These are phyloP conservation scores for Plasmodium relictum DNA, from an alignment of 169 alveolate genomes.

Conservation along the genomic window DNA sequence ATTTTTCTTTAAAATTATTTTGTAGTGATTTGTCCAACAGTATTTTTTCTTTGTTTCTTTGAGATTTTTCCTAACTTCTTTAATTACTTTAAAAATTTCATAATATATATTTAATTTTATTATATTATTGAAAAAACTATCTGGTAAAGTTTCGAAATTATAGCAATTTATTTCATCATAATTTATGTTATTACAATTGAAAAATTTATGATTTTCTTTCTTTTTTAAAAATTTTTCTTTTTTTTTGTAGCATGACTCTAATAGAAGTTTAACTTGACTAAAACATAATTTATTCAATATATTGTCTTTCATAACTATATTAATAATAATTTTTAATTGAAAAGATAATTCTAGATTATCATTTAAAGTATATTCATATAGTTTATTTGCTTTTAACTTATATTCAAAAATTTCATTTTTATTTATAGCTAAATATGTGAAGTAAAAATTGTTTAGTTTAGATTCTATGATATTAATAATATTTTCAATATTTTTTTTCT, in stretches of 20 bases:
- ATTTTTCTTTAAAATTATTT: slow-evolving; percentile 9
- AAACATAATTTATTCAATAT: not conserved
- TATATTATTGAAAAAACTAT: not conserved
- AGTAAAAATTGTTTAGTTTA: not conserved
- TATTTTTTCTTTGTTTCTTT: not conserved
- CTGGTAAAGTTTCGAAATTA: not conserved
- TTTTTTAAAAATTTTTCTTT: not conserved
- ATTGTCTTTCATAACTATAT: slow-evolving; percentile 12
- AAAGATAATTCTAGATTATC: not conserved
- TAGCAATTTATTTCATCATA: not conserved
- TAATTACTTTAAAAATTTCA: slow-evolving; percentile 1
- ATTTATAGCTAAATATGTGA: not conserved
- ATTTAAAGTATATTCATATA: not conserved
- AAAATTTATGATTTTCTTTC: too few species aligned
- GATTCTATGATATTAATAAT: not conserved
- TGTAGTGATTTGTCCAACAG: slow-evolving; percentile 6
- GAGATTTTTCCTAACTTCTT: not conserved
- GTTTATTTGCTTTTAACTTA: not conserved
- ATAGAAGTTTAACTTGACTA: not conserved
- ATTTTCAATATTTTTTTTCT: not conserved
- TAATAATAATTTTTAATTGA: slow-evolving; percentile 3
- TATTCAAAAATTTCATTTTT: not conserved
- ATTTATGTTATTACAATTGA: not conserved
- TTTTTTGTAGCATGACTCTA: not conserved
- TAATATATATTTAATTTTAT: slow-evolving; percentile 11